phyloP scores from a whole-genome alignment of 1,284 basidiomycete genomes.

The Ceratobasidium sp. region DNA sequence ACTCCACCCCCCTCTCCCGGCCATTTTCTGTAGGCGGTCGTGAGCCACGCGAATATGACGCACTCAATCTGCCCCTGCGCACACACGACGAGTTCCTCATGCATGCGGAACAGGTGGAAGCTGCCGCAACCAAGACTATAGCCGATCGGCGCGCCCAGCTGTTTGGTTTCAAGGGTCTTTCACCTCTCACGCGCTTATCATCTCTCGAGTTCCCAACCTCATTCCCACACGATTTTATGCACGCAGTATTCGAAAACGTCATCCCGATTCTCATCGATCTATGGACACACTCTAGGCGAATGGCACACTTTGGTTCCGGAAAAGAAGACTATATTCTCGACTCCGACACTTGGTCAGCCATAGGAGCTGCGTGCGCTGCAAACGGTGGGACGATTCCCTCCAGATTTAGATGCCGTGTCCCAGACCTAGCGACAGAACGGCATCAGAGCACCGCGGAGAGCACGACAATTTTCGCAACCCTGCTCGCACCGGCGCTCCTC shows the following conservation, averaged over 20 bases:
- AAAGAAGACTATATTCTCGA: slow-evolving; percentile 56
- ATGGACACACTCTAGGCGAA: slow-evolving; percentile 59
- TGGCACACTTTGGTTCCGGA: slow-evolving; percentile 59
- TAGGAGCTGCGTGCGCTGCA: slow-evolving; percentile 57
- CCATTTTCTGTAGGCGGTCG: slow-evolving; percentile 5
- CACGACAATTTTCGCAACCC: slow-evolving; percentile 60
- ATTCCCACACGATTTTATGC: slow-evolving; percentile 66
- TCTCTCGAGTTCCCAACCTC: slow-evolving; percentile 60
- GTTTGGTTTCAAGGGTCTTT: slow-evolving; percentile 38
- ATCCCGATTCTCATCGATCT: slow-evolving; percentile 49
- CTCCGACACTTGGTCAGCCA: slow-evolving; percentile 58
- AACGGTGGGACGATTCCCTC: slow-evolving; percentile 59
- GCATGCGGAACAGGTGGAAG: slow-evolving; percentile 3
- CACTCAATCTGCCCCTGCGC: slow-evolving; percentile 33
- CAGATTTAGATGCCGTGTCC: slow-evolving; percentile 58
- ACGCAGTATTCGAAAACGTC: slow-evolving; percentile 60
- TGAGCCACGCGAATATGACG: neutral
- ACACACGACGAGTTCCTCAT: slow-evolving; percentile 16
- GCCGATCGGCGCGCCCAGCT: neutral
- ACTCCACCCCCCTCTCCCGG: slow-evolving; percentile 1
- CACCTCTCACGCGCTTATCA: slow-evolving; percentile 49
- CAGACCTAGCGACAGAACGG: slow-evolving; percentile 58
- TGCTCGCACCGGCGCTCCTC: slow-evolving; percentile 61
- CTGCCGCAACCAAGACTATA: neutral
- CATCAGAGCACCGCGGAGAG: slow-evolving; percentile 54